Percentiles rank a stretch among this genome's conserved stretches.
Conservation (phyloP, 2,329 filamentous ascomycete species). For the Sclerotinia minor region DNA sequence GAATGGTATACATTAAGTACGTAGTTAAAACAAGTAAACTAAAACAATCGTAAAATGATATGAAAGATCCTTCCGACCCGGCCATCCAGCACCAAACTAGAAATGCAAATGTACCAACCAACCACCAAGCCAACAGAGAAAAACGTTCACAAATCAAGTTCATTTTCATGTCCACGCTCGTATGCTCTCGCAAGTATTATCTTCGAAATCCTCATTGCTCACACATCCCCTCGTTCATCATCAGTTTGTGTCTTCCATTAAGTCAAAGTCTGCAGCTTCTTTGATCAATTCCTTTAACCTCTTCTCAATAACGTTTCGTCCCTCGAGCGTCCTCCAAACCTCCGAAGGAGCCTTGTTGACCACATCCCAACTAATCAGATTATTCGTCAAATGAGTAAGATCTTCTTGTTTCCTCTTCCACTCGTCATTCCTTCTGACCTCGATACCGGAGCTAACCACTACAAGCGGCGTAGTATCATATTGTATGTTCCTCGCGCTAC, state of each 20-base stretch:
- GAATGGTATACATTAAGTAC: conserved; percentile 10
- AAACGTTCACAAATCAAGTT: neutral
- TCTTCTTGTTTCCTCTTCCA: conserved; percentile 89
- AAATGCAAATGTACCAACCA: neutral
- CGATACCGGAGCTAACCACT: conserved; percentile 77
- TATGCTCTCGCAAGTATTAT: neutral
- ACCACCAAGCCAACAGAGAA: neutral
- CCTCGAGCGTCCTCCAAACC: conserved; percentile 77
- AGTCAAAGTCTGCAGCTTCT: conserved; percentile 15
- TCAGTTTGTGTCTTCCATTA: conserved; percentile 1
- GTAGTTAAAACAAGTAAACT: conserved; percentile 2
- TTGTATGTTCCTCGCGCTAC: conserved; percentile 77
- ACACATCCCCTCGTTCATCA: neutral
- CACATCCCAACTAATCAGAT: conserved; percentile 80
- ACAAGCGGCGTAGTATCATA: conserved; percentile 71
- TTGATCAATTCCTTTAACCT: conserved; percentile 68
- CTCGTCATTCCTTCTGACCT: conserved; percentile 62
- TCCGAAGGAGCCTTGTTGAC: conserved; percentile 82
- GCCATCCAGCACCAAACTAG: conserved; percentile 9
- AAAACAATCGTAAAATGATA: conserved; percentile 3
- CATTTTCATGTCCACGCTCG: neutral
- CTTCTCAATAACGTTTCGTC: conserved; percentile 74
- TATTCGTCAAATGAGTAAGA: conserved; percentile 75
- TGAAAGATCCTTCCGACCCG: conserved; percentile 11
- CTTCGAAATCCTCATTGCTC: neutral